Conservation (phyloP, 225 moss, liverwort and hornwort genomes). For the Straminergon stramineum region DNA sequence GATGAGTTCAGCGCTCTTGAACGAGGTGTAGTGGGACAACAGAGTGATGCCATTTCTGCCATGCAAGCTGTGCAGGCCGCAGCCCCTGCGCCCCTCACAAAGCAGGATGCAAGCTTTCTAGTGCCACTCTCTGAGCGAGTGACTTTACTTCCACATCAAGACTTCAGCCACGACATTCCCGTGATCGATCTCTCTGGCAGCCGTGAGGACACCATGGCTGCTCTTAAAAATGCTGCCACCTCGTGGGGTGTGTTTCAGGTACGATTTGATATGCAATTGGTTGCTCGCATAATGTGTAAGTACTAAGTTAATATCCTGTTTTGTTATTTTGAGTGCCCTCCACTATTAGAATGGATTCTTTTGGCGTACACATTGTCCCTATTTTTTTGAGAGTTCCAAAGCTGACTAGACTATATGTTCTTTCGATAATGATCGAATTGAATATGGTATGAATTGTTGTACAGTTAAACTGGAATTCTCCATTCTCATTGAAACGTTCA, state of each 20-base stretch:
- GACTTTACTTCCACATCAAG: neutral
- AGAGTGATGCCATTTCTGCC: neutral
- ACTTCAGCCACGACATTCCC: neutral
- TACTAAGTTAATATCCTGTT: neutral
- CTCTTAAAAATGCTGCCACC: neutral
- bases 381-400: neutral
- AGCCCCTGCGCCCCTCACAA: no score
- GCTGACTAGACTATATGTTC: neutral
- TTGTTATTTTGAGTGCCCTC: no score
- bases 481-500: neutral
- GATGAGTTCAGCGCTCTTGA: neutral
- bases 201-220: neutral
- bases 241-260: neutral
- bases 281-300: neutral
- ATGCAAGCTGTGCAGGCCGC: neutral
- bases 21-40: neutral
- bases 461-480: neutral
- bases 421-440: neutral
- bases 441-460: neutral
- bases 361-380: neutral
- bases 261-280: neutral
- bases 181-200: neutral
- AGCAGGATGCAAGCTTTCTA: neutral
- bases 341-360: neutral
- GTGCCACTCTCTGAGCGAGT: neutral